Base-by-base conservation (phyloP, 805 yeast genomes). In the Candida oleophila region DNA sequence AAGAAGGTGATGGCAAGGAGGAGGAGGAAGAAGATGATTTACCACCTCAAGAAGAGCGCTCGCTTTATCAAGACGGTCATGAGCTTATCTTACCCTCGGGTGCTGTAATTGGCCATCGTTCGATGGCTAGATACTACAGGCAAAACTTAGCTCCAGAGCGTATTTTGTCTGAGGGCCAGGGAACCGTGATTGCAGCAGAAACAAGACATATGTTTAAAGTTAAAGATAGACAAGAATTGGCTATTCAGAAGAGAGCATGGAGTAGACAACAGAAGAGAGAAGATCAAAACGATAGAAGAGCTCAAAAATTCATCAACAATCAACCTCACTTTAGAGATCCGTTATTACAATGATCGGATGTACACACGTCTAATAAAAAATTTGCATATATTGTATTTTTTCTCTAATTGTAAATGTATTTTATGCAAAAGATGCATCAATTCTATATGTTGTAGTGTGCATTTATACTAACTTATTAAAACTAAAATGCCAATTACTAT, bases 221-320 rank as follows among this genome's bases (percentile, higher is more conserved):
- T 15, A 60, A 59, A 22, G 77, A 75, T 49, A 66, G 71, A 47
- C 60, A 71, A 46, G 70, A 70, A 42, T 54, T 71, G 30, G 73
- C 76, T 3, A 57, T 55, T 8, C 68, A 71, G 49, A 79, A 80
- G 71, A 72, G 88, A 50, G 79, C 81, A 4, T 83, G 94, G 83
- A 76, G 71, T 47, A 78, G 75, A 52, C 73, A 69, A 53, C 71
- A 67, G 55, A 77, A 73, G 64, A 72, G 78, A 51, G 77, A 73
- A 64, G 83, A 75, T 49, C 51, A 66, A 48, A 71, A 71, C 48
- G 83, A 80, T 52, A 65, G 81, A 70, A 69, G 82, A 51, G 87
- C 88, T 25, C 78, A 81, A 46, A 87, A 81, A 64, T 81, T 81
- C 61, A 72, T 83, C 62, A 94, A 92, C 67, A 78, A 82, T 75